Conservation (phyloP, 169 alveolate species). For the Cryptosporidium sp. region DNA sequence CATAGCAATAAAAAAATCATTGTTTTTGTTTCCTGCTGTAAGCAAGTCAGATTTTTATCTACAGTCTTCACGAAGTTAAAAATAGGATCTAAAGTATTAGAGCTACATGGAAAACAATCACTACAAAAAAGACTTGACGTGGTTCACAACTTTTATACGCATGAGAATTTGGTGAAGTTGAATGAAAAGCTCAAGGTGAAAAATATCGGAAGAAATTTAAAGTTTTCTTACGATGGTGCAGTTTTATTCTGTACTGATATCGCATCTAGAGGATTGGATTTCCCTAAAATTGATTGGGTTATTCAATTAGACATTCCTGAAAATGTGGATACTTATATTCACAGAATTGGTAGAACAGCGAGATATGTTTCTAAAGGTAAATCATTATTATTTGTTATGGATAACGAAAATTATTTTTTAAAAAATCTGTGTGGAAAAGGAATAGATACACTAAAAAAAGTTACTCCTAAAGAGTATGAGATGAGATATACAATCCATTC, state of each 20-base stretch:
- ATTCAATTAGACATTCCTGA: slow-evolving; percentile 96
- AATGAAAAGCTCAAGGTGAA: neutral
- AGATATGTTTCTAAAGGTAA: slow-evolving; percentile 93
- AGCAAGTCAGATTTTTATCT: slow-evolving; percentile 88
- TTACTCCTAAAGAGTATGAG: slow-evolving; percentile 22
- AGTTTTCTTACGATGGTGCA: slow-evolving; percentile 79
- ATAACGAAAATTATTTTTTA: slow-evolving; percentile 53
- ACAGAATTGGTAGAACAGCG: slow-evolving; percentile 98
- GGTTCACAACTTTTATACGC: slow-evolving; percentile 35
- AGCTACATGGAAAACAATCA: slow-evolving; percentile 80
- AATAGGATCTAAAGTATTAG: slow-evolving; percentile 78
- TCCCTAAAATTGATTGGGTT: slow-evolving; percentile 96
- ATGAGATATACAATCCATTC: slow-evolving; percentile 62
- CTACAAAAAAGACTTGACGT: slow-evolving; percentile 73
- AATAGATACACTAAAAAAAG: slow-evolving; percentile 29
- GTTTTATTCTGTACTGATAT: slow-evolving; percentile 93
- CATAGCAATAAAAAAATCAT: slow-evolving; percentile 89
- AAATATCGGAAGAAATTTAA: neutral
- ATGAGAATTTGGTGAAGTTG: neutral
- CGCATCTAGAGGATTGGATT: slow-evolving; percentile 97
- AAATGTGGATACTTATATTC: slow-evolving; percentile 93
- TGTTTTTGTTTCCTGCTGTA: slow-evolving; percentile 93
- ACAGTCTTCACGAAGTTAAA: slow-evolving; percentile 44
- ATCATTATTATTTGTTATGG: slow-evolving; percentile 78
- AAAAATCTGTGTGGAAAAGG: slow-evolving; percentile 11